Conservation (phyloP, 371 early-diverging fungal genomes). For the Mortierella polycephala region DNA sequence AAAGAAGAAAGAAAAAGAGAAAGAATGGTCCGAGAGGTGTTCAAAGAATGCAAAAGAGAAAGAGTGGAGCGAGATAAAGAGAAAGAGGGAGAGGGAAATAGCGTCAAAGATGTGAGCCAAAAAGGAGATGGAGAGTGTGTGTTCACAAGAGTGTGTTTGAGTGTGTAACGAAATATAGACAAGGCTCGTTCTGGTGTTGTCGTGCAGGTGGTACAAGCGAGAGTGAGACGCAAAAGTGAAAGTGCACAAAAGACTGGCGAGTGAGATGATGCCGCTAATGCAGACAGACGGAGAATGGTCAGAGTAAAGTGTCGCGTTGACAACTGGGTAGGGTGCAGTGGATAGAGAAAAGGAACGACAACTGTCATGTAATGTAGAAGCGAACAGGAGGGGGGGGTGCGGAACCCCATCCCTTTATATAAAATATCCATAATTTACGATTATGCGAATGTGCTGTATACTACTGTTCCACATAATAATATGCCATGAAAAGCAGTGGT, state of each 20-base stretch:
- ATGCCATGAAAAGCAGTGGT: too few species aligned
- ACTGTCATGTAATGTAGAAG: too few species aligned
- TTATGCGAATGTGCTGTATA: too few species aligned
- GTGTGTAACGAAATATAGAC: slow-evolving; percentile 3
- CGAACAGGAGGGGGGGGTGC: too few species aligned
- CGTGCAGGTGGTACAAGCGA: slow-evolving; percentile 20
- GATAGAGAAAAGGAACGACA: background rate
- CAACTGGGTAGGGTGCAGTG: background rate
- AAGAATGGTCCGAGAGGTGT: slow-evolving; percentile 13
- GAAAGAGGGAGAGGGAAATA: slow-evolving; percentile 4
- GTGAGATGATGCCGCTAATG: too few species aligned
- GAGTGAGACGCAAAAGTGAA: background rate
- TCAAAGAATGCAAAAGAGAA: background rate
- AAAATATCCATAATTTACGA: too few species aligned
- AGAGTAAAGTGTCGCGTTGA: slow-evolving; percentile 14
- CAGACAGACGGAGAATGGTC: background rate
- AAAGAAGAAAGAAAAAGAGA: background rate
- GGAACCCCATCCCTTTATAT: too few species aligned
- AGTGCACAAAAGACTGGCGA: too few species aligned
- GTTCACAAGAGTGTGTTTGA: background rate
- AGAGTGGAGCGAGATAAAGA: background rate
- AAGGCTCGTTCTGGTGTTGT: slow-evolving; percentile 26
- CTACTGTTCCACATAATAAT: too few species aligned
- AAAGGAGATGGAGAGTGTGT: background rate
- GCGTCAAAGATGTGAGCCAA: slow-evolving; percentile 1